These are phyloP conservation scores for Candida sonorensis DNA, from an alignment of 805 yeast species.

Conservation along the genomic window DNA sequence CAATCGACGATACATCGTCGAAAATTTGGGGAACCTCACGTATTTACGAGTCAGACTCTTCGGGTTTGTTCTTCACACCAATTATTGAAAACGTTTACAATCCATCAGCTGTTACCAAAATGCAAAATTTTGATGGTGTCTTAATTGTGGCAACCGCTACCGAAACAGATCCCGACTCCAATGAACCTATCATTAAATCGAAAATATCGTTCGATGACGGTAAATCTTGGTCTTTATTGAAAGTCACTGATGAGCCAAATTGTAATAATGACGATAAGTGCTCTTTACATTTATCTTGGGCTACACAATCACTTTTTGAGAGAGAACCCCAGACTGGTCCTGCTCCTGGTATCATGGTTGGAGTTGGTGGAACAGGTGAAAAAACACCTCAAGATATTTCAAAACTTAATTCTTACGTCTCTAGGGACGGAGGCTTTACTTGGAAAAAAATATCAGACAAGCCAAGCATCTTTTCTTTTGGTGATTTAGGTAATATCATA, in stretches of 20 bases:
- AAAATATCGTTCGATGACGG: constrained; percentile 49
- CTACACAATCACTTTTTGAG: constrained; percentile 33
- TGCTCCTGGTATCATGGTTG: constrained; percentile 50
- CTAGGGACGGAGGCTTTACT: constrained; percentile 71
- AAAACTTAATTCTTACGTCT: constrained; percentile 43
- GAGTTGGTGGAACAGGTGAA: constrained; percentile 80
- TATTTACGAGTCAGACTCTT: constrained; percentile 48
- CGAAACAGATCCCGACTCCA: constrained; percentile 19
- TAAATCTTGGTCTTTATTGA: constrained; percentile 42
- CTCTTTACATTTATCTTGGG: constrained; percentile 35
- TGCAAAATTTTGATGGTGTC: constrained; percentile 53
- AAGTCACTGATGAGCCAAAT: constrained; percentile 35
- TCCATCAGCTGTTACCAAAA: constrained; percentile 34
- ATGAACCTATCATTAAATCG: constrained; percentile 24
- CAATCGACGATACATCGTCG: constrained; percentile 28
- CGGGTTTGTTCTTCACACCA: constrained; percentile 48
- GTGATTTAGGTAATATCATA: constrained; percentile 73
- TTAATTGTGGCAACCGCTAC: constrained; percentile 41
- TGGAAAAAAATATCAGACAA: constrained; percentile 55
- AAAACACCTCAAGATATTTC: constrained; percentile 27
- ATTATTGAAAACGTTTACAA: constrained; percentile 32
- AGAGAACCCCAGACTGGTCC: constrained; percentile 45
- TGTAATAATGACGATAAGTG: constrained; percentile 42
- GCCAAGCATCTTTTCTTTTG: constrained; percentile 52
- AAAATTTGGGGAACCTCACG: too few relatives aligned